These are phyloP conservation scores for Zygoascus ofunaensis DNA, from an alignment of 805 yeast species.

Conservation along the genomic window DNA sequence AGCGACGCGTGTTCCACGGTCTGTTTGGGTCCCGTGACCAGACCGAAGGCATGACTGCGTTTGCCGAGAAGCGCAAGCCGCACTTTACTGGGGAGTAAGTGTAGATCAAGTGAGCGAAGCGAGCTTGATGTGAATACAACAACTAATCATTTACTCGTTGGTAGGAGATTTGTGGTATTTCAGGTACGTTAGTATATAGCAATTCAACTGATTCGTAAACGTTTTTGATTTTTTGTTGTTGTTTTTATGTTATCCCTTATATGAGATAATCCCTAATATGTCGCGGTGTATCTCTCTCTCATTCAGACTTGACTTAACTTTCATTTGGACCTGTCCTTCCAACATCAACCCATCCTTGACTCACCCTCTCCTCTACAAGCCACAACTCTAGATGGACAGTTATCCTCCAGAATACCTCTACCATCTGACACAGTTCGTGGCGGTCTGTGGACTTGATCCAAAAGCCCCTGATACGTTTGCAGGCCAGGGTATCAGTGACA, in stretches of 20 bases:
- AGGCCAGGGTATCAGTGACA: not conserved
- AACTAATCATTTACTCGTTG: not conserved
- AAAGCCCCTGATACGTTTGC: not conserved
- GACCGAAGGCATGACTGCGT: conserved; percentile 44
- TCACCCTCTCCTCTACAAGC: too few species aligned
- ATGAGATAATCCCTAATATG: too few species aligned
- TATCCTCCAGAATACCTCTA: conserved; percentile 12
- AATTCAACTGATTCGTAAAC: not conserved
- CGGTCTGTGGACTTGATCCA: conserved; percentile 12
- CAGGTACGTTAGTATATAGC: too few species aligned
- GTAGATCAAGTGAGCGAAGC: too few species aligned
- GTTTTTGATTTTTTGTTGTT: not conserved
- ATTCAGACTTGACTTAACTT: too few species aligned
- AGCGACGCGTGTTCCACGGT: conserved; percentile 38
- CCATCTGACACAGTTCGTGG: conserved; percentile 15
- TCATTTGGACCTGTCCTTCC: too few species aligned
- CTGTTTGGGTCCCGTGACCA: conserved; percentile 41
- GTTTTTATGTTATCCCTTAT: too few species aligned
- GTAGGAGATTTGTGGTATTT: not conserved
- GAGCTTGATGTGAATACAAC: too few species aligned
- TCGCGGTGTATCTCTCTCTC: too few species aligned
- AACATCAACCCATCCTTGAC: too few species aligned
- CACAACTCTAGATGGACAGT: too few species aligned
- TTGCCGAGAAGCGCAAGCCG: conserved; percentile 38
- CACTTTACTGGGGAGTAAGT: conserved; percentile 27